Evolutionary conservation across 225 moss, liverwort and hornwort genomes (phyloP).

Genomic region (Thuidium tamariscinum): DNA sequence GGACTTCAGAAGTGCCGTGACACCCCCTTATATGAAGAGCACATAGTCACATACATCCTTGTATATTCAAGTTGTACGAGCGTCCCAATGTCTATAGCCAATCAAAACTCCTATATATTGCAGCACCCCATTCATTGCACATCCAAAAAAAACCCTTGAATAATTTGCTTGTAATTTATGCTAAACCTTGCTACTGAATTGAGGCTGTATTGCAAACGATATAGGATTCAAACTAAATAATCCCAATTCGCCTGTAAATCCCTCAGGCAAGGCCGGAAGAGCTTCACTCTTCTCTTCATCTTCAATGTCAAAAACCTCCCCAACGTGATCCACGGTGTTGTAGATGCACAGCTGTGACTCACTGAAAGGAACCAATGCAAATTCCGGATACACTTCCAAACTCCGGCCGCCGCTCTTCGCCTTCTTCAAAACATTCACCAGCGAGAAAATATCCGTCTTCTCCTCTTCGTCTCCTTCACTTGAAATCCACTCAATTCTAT

Average conservation of each 20-base stretch:
- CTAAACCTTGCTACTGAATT: neutral
- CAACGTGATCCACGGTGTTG: neutral
- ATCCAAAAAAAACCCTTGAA: accelerated
- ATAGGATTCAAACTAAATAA: neutral
- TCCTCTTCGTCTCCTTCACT: neutral
- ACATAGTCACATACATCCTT: too few species aligned
- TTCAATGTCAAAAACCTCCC: neutral
- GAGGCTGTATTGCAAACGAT: neutral
- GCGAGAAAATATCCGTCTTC: too few species aligned
- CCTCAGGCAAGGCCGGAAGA: neutral
- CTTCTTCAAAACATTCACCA: neutral
- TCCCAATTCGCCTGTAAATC: neutral
- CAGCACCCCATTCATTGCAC: accelerated
- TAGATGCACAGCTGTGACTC: neutral
- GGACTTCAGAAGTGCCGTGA: too few species aligned
- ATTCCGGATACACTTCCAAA: neutral
- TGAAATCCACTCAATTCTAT: neutral
- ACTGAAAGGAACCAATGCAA: neutral
- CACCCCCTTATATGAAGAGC: too few species aligned
- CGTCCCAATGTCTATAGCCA: neutral
- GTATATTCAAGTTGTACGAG: neutral
- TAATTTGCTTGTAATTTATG: neutral
- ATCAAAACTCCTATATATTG: accelerated
- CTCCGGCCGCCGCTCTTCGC: neutral
- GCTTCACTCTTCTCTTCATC: neutral